phyloP scores from a whole-genome alignment of 78 protist species.

The Cyanophora paradoxa region DNA sequence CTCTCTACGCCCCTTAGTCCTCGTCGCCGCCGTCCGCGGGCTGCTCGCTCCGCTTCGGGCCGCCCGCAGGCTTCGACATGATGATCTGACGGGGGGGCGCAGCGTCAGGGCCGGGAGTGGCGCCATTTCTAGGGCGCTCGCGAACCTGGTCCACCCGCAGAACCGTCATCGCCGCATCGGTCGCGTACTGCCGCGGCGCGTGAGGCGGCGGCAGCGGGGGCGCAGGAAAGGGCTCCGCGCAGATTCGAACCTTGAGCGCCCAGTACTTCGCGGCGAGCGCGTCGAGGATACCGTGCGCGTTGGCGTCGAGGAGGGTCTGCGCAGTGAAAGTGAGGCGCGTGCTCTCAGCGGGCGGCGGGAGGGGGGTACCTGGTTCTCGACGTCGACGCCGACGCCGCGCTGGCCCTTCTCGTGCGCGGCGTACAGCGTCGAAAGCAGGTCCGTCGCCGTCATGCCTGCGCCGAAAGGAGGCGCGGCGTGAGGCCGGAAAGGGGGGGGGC shows the following conservation, averaged over 20 bases:
- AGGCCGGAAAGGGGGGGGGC: neutral
- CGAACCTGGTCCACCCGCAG: slow-evolving; percentile 91
- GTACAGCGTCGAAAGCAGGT: slow-evolving; percentile 1
- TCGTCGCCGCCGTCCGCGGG: slow-evolving; percentile 8
- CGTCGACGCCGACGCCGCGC: slow-evolving; percentile 74
- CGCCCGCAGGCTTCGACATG: slow-evolving; percentile 96
- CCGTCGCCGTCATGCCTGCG: neutral
- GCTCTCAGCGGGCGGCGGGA: neutral
- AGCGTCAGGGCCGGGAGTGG: neutral
- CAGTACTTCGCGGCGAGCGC: slow-evolving; percentile 52
- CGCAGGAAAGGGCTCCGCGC: neutral
- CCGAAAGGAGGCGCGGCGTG: neutral
- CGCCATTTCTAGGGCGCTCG: neutral
- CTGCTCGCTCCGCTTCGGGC: slow-evolving; percentile 67
- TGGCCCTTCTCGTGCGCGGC: slow-evolving; percentile 79
- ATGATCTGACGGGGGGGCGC: slow-evolving; percentile 59
- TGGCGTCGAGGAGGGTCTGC: neutral
- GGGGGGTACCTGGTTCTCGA: slow-evolving; percentile 38
- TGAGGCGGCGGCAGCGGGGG: no score
- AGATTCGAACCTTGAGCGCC: slow-evolving; percentile 32
- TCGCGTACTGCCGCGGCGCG: slow-evolving; percentile 77
- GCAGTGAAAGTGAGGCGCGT: neutral
- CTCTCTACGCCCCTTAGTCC: neutral
- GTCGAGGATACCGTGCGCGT: slow-evolving; percentile 55
- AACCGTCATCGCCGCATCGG: slow-evolving; percentile 93